Evolutionary conservation across 176 grass and related monocot species (phyloP).

Genomic region (Canna indica): DNA sequence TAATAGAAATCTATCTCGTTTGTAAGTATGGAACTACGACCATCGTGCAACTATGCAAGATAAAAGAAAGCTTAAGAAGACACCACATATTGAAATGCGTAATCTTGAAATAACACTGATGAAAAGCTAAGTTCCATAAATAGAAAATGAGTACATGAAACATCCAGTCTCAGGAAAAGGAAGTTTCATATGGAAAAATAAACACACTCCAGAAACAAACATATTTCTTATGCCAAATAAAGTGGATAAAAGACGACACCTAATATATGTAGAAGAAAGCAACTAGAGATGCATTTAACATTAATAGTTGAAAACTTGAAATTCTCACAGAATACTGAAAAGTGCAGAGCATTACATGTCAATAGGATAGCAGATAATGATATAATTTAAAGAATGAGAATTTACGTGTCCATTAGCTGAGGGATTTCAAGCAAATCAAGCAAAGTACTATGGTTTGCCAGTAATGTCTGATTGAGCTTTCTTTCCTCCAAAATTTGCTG

Average conservation of each 20-base stretch:
- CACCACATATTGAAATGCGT: no score
- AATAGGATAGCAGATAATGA: not conserved
- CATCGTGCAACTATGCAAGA: no score
- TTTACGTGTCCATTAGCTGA: conserved; percentile 97
- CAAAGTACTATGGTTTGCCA: conserved; percentile 85
- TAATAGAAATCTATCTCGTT: no score
- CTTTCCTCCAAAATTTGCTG: conserved; percentile 98
- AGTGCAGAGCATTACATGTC: no score
- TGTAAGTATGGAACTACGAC: no score
- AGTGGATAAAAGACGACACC: not conserved
- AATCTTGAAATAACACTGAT: no score
- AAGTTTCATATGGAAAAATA: not conserved
- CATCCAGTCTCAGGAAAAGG: not conserved
- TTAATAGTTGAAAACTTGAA: not conserved
- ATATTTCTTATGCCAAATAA: not conserved
- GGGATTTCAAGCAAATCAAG: conserved; percentile 98
- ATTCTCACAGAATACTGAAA: not conserved
- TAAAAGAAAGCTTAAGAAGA: no score
- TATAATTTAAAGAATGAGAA: conserved; percentile 12
- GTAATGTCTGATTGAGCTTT: conserved; percentile 92
- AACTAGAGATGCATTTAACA: not conserved
- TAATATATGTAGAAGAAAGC: not conserved
- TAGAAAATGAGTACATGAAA: not conserved
- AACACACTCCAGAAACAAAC: not conserved
- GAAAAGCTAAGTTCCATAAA: not conserved